These are phyloP conservation scores for Cutaneotrichosporon spelunceum DNA, from an alignment of 1,284 basidiomycete species.

Conservation along the genomic window DNA sequence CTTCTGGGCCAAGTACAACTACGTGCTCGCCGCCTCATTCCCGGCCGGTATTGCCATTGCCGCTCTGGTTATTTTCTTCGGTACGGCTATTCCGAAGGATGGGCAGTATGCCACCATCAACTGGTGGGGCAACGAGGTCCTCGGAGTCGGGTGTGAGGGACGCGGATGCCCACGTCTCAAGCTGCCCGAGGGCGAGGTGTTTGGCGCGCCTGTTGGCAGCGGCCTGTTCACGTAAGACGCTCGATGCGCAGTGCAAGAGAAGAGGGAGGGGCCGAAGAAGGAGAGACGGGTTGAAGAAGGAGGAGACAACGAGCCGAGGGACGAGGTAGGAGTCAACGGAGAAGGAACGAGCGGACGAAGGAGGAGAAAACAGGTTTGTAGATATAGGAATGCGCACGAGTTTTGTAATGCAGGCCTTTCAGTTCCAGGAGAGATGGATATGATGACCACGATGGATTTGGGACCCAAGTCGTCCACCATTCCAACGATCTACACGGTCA, in stretches of 20 bases:
- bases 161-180: slow-evolving; percentile 18
- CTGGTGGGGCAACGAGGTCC: slow-evolving; percentile 32
- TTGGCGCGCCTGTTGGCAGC: background rate
- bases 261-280: background rate
- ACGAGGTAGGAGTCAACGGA: too few species aligned
- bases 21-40: slow-evolving; percentile 45
- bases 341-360: too few species aligned
- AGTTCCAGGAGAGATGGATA: too few species aligned
- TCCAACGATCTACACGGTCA: too few species aligned
- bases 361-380: too few species aligned
- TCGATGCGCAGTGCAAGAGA: background rate
- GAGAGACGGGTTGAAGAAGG: background rate
- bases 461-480: too few species aligned
- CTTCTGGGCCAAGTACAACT: slow-evolving; percentile 50
- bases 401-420: too few species aligned
- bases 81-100: slow-evolving; percentile 20
- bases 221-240: background rate
- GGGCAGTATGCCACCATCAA: slow-evolving; percentile 20
- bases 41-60: slow-evolving; percentile 47
- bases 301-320: too few species aligned
- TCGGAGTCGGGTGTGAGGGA: slow-evolving; percentile 23
- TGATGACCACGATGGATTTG: too few species aligned
- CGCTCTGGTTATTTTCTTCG: slow-evolving; percentile 44
- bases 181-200: background rate
- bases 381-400: too few species aligned